Conservation (phyloP, 768 basidiomycete genomes). For the Fibroporia radiculosa region DNA sequence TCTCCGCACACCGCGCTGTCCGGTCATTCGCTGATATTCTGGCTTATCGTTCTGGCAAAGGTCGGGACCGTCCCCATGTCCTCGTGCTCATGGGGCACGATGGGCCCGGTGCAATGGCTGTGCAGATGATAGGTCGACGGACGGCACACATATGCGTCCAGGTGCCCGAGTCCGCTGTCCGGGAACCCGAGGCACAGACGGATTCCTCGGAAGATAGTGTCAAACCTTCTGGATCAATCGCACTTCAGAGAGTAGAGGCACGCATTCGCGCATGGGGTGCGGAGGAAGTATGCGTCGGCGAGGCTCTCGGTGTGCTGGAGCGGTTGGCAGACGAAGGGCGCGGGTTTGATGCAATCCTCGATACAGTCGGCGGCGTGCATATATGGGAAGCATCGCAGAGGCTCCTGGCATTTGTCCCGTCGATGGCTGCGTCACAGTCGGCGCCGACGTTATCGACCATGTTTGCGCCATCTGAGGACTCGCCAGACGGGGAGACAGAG, state of each 20-base stretch:
- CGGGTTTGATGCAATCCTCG: conserved; percentile 73
- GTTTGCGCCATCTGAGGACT: background rate
- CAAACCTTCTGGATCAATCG: conserved; percentile 6
- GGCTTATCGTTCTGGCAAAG: conserved; percentile 18
- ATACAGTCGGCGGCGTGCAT: conserved; percentile 73
- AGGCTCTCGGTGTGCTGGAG: conserved; percentile 46
- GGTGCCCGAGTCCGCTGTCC: conserved; percentile 33
- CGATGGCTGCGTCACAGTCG: conserved; percentile 14
- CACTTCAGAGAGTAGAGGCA: conserved; percentile 28
- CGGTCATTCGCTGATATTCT: conserved; percentile 54
- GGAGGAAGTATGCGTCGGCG: conserved; percentile 67
- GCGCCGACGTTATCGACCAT: conserved; percentile 4
- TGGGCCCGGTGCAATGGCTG: conserved; percentile 67
- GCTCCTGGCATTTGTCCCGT: conserved; percentile 38
- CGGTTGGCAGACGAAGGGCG: conserved; percentile 44
- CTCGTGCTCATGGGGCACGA: conserved; percentile 72
- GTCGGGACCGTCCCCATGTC: conserved; percentile 26
- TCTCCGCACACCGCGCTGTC: conserved; percentile 78
- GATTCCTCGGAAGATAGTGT: background rate
- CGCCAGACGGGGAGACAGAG: background rate
- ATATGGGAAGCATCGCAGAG: conserved; percentile 70
- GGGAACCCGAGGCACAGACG: conserved; percentile 11
- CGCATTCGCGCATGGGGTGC: conserved; percentile 61
- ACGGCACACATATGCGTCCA: conserved; percentile 78
- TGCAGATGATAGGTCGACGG: conserved; percentile 62